phyloP scores from a whole-genome alignment of 1,284 basidiomycete species.

The Ceratobasidium sp. region DNA sequence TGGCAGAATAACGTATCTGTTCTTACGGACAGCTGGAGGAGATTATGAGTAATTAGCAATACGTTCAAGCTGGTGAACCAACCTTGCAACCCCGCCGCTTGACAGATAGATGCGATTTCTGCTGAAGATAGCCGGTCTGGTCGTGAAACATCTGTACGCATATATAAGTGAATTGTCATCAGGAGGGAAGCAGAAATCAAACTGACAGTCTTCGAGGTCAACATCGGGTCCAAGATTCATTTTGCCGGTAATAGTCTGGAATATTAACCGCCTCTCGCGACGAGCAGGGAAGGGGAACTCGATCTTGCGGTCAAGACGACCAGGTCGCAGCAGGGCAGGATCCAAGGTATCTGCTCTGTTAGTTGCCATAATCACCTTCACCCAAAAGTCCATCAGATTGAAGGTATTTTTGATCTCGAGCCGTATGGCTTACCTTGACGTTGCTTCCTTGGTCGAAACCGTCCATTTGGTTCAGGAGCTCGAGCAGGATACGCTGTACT shows the following conservation, averaged over 20 bases:
- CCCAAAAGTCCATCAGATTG: not conserved
- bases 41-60: not conserved
- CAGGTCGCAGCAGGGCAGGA: constrained; percentile 95
- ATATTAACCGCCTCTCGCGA: constrained; percentile 96
- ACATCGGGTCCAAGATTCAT: constrained; percentile 99
- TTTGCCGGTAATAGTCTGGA: constrained; percentile 97
- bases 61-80: constrained; percentile 45
- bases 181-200: not conserved
- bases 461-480: constrained; percentile 99
- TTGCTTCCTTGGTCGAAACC: constrained; percentile 99
- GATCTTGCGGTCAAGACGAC: constrained; percentile 98
- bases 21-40: constrained; percentile 88
- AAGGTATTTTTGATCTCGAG: not conserved
- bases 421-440: constrained; percentile 78
- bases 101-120: constrained; percentile 95
- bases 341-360: constrained; percentile 97
- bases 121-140: constrained; percentile 96
- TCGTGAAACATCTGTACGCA: constrained; percentile 84
- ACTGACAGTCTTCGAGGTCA: constrained; percentile 95
- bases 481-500: constrained; percentile 98
- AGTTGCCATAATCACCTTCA: constrained; percentile 96
- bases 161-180: not conserved
- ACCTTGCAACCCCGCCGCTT: constrained; percentile 98
- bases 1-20: constrained; percentile 96
- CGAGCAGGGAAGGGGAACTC: constrained; percentile 97